Evolutionary conservation across 805 yeast species (phyloP).

Genomic region (Schwanniomyces yamadae): DNA sequence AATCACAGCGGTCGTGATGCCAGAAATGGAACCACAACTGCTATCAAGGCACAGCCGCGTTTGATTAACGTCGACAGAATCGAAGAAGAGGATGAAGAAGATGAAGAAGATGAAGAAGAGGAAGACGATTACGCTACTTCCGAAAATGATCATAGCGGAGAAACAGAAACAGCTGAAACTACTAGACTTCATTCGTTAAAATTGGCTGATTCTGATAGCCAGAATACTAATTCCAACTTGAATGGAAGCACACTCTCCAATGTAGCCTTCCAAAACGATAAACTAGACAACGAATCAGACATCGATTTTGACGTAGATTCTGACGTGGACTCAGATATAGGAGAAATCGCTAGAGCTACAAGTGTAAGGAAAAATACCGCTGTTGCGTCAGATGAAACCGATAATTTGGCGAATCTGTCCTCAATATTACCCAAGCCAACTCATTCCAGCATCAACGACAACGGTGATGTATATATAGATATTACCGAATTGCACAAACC

Average conservation of each 20-base stretch:
- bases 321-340: slow-evolving; percentile 47
- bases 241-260: slow-evolving; percentile 2
- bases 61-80: slow-evolving; percentile 57
- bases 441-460: too few relatives aligned
- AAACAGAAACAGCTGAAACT: slow-evolving; percentile 14
- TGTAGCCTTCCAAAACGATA: background rate
- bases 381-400: slow-evolving; percentile 1
- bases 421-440: too few relatives aligned
- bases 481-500: too few relatives aligned
- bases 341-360: slow-evolving; percentile 43
- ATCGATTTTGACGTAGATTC: slow-evolving; percentile 28
- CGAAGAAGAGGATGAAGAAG: slow-evolving; percentile 43
- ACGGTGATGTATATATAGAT: too few relatives aligned
- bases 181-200: slow-evolving; percentile 2
- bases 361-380: slow-evolving; percentile 24
- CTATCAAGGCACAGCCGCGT: slow-evolving; percentile 72
- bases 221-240: slow-evolving; percentile 2
- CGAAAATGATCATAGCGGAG: too few relatives aligned
- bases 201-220: background rate
- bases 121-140: slow-evolving; percentile 13
- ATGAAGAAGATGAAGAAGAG: slow-evolving; percentile 21
- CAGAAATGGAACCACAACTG: slow-evolving; percentile 58
- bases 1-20: slow-evolving; percentile 6
- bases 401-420: too few relatives aligned
- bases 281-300: slow-evolving; percentile 7